These are phyloP conservation scores for Fusarium oligoseptatum DNA, from an alignment of 2,329 filamentous ascomycete species.

Conservation along the genomic window DNA sequence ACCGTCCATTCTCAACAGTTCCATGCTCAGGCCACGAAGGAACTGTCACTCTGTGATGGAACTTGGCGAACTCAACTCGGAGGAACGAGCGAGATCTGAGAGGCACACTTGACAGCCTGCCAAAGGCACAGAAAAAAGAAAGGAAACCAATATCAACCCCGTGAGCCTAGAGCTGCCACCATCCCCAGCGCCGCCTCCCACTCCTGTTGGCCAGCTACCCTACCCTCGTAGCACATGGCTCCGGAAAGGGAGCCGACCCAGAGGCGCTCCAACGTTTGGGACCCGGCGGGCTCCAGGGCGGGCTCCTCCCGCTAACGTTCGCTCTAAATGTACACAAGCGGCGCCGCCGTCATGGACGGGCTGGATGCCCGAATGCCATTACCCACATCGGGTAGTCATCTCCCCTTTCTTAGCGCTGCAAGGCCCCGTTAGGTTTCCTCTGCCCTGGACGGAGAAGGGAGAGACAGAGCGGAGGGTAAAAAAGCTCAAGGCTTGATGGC, in stretches of 20 bases:
- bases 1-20: conserved; percentile 13
- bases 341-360: conserved; percentile 11
- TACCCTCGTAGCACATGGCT: conserved; percentile 26
- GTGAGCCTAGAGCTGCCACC: conserved; percentile 17
- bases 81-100: background rate
- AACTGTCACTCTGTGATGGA: background rate
- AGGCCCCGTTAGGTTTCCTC: conserved; percentile 29
- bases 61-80: background rate
- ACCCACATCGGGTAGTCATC: conserved; percentile 38
- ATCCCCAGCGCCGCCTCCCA: conserved; percentile 10
- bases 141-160: conserved; percentile 4
- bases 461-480: background rate
- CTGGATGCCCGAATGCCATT: conserved; percentile 25
- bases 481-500: conserved; percentile 26
- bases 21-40: conserved; percentile 6
- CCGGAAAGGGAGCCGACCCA: conserved; percentile 30
- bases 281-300: conserved; percentile 10
- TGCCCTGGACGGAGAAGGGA: conserved; percentile 20
- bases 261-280: conserved; percentile 33
- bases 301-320: conserved; percentile 36
- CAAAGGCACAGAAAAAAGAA: conserved; percentile 2
- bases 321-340: conserved; percentile 29
- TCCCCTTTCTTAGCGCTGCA: conserved; percentile 34
- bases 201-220: conserved; percentile 2
- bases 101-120: background rate